Percentiles rank a stretch among this genome's conserved stretches.
Conservation (phyloP, 106 monocot species). For the Dendrobium chrysotoxum region DNA sequence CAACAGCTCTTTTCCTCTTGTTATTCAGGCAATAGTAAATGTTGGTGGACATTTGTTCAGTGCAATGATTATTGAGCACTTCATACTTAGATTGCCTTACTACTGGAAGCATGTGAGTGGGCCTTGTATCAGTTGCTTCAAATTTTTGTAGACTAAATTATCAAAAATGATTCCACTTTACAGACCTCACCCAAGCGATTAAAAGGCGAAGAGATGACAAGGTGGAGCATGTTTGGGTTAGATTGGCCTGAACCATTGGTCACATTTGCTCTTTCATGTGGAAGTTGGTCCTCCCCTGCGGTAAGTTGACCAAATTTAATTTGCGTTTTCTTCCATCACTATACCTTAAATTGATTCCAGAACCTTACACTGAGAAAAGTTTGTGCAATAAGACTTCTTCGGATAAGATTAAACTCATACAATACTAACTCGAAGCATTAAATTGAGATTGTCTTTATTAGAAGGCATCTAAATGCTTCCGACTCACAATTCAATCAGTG, state of each 20-base stretch:
- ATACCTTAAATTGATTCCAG: no score
- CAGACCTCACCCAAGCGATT: conserved; percentile 44
- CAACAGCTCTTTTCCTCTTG: not conserved
- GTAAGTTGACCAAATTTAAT: conserved; percentile 33
- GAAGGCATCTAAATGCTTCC: no score
- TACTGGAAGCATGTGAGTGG: conserved; percentile 52
- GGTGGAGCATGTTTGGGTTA: conserved; percentile 56
- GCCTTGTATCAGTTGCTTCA: not conserved
- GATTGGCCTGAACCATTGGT: conserved; percentile 95
- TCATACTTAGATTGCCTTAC: conserved; percentile 74
- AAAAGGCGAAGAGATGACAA: conserved; percentile 36
- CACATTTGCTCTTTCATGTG: conserved; percentile 93
- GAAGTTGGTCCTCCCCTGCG: conserved; percentile 97
- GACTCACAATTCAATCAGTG: no score
- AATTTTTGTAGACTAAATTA: not conserved
- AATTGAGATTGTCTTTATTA: no score
- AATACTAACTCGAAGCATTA: no score
- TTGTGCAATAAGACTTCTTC: no score
- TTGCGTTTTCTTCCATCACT: no score
- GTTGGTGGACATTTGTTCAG: conserved; percentile 72
- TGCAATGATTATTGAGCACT: conserved; percentile 93
- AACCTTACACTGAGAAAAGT: no score
- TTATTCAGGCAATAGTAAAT: conserved; percentile 74
- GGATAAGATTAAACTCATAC: no score
- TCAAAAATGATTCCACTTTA: not conserved